Evolutionary conservation across 2,329 filamentous ascomycete genomes (phyloP).

Genomic region (Monosporascus cannonballus): DNA sequence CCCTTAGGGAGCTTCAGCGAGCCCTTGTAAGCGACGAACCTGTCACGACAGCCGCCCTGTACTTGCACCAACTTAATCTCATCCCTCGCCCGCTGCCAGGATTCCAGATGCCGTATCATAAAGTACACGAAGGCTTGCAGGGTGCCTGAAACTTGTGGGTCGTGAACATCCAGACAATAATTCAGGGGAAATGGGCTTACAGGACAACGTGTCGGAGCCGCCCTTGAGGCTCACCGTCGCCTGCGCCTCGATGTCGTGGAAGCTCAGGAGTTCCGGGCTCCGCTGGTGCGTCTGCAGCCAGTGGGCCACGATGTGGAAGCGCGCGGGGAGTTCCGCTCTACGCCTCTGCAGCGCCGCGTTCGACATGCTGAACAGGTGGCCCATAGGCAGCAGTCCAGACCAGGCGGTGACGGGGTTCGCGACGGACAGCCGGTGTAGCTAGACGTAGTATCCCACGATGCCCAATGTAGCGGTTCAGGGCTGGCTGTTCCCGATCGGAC

Average conservation of each 20-base stretch:
- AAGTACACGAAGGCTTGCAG: conserved; percentile 7
- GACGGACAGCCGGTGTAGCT: conserved; percentile 8
- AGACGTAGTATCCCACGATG: conserved; percentile 4
- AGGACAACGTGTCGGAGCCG: conserved; percentile 6
- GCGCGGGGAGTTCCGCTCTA: conserved; percentile 3
- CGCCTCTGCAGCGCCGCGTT: conserved; percentile 2
- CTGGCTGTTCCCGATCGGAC: conserved; percentile 10
- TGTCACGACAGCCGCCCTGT: background rate
- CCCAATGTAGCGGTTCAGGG: conserved; percentile 2
- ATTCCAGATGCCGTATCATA: conserved; percentile 4
- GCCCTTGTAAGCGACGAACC: background rate
- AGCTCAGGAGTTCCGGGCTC: background rate
- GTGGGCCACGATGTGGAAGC: conserved; percentile 7
- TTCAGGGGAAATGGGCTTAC: background rate
- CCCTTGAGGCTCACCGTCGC: background rate
- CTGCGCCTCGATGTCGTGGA: background rate
- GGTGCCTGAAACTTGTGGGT: conserved; percentile 1
- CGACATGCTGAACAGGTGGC: conserved; percentile 4
- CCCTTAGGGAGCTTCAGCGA: background rate
- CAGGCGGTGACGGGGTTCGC: conserved; percentile 12
- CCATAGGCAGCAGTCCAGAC: conserved; percentile 7
- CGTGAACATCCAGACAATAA: background rate
- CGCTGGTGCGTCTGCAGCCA: conserved; percentile 1
- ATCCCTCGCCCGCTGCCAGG: conserved; percentile 2
- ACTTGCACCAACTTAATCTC: conserved; percentile 8